Base-by-base conservation (phyloP, 306 rosid species). In the Vigna trinervia region DNA sequence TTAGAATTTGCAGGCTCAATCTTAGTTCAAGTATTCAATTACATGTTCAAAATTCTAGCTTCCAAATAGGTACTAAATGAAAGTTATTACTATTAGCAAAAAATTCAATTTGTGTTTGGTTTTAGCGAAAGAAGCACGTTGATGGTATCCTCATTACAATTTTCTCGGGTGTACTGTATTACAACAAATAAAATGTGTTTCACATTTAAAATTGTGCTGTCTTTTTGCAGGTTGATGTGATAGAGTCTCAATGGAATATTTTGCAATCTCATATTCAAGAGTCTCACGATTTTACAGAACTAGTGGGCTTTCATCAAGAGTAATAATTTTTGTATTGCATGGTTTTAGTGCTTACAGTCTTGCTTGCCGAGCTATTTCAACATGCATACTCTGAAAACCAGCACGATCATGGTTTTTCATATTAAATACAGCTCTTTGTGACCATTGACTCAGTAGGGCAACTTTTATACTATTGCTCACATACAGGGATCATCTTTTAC, bases 241-340 rank as follows among this genome's bases (percentile, higher is more conserved):
- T 92, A 84, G 99, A 95, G 90, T 91, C 97, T 60, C 98, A 92
- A 23, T 92, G 99, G 98, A 92, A 92, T 68, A 90, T 91, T 81
- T 87, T 95, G 86, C 98, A 95, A 83, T 88, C 88, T 74, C 97
- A 82, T 77, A 92, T 95, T 85, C 97, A 92, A 86, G 91, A 92
- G 50, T 95, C 98, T 79, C 97, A 86, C 5, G 99, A 95, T 80
- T 92, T 95, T 54, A 95, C 92, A 6, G 94, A 90, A 83, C 97
- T 95, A 23, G 99, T 90, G 78, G 96, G 91, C 58, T 87, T 88
- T 77, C 98, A 92, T 86, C 99, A 90, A 80, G 98, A 95, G 96
- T 95, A 87, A 76, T 75, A 71, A 17, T 82, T 83, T 86, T 64
- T 45, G 8, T 19, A 20, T 66, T 23, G 23, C 78, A 17, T 76